Conservation (phyloP, 208 protist species). For the Trypanosomatidae sp. region DNA sequence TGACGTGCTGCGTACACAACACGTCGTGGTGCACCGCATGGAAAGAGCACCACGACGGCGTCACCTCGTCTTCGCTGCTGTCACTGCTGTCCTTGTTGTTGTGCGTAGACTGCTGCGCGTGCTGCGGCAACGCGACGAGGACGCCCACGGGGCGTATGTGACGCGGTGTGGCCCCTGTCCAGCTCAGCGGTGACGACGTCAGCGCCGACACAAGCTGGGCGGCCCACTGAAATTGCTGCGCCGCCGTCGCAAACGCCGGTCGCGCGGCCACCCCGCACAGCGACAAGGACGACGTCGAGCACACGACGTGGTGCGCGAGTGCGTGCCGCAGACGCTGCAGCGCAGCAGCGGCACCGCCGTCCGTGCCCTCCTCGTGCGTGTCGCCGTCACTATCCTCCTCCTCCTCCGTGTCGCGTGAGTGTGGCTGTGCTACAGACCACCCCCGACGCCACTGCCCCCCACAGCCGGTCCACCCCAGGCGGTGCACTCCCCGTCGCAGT, state of each 20-base stretch:
- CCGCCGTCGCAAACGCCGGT: background rate
- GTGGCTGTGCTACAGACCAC: constrained; percentile 16
- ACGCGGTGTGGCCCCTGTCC: constrained; percentile 38
- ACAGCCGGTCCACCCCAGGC: constrained; percentile 64
- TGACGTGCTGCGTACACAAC: constrained; percentile 70
- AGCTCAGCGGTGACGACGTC: constrained; percentile 66
- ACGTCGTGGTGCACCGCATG: constrained; percentile 65
- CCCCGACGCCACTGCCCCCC: constrained; percentile 59
- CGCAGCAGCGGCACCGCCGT: constrained; percentile 3
- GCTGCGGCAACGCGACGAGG: constrained; percentile 2
- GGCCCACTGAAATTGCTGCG: constrained; percentile 50
- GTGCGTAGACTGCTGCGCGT: background rate
- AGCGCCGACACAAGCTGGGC: constrained; percentile 71
- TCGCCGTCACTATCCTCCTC: background rate
- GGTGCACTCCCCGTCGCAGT: constrained; percentile 26
- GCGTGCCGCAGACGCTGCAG: constrained; percentile 16
- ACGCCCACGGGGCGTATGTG: constrained; percentile 46
- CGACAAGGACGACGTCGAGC: constrained; percentile 51
- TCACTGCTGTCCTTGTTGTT: background rate
- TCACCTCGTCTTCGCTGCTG: background rate
- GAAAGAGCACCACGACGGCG: constrained; percentile 50
- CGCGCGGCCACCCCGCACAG: constrained; percentile 28
- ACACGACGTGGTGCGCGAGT: constrained; percentile 59
- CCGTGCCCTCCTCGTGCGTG: background rate
- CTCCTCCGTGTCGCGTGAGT: background rate